Base-by-base conservation (phyloP, 1,139 yeast species). In the Pichia sp. region DNA sequence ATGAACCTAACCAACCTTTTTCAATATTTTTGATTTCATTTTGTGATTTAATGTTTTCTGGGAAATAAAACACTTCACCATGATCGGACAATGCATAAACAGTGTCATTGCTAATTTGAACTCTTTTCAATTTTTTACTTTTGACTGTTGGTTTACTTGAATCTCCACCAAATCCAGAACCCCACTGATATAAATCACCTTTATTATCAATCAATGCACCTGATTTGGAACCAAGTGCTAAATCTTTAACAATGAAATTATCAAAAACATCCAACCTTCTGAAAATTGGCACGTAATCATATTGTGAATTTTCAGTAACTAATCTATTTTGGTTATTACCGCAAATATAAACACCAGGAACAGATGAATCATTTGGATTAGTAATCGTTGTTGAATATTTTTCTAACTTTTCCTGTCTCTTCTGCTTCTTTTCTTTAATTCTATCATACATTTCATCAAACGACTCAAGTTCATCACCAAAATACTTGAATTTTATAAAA, bases 101-200 rank as follows among this genome's bases (percentile, higher is more conserved):
- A 28, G 66, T 73, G 22, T 80, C 77, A 49, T 75, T 77, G 6
- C 90, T 79, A 27, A 83, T 68, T 50, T 72, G 70, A 16, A 79
- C 81, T 51, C 70, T 64, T 2, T 52, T 57, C 30, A 83, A 62
- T 16, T 77, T 72, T 56, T 76, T 73, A 18, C 81, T 83, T 42
- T 71, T 69, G 51, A 72, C 58, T 2, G 83, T 78, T 25, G 67
- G 62, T 36, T 53, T 60, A 5, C 53, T 45, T 1, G 61, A 55
- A 43, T 62, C 61, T 7, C 62, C 66, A 22, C 50, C 53, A 42
- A 62, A 65, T 2, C 75, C 77, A 33, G 68, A 61, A 43, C 80
- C 79, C 85, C 90, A 87, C 63, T 84, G 87, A 54, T 80, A 83
- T 27, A 88, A 75, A 61, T 84, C 79, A n/a, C 98, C 98, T 29